phyloP scores from a whole-genome alignment of 192 early-diverging fungal species.

The Backusella psychrophila region DNA sequence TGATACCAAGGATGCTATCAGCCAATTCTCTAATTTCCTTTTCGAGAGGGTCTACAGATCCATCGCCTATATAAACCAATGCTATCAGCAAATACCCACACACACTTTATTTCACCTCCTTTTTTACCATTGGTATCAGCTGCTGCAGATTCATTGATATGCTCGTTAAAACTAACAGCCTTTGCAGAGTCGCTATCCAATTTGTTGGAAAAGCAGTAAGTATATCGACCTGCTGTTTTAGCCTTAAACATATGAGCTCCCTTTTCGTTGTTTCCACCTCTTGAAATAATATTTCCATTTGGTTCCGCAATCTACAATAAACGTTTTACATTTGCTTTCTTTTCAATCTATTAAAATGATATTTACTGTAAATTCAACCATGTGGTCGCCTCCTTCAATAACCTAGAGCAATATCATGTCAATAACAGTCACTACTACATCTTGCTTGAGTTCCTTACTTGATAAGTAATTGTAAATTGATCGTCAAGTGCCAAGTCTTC shows the following conservation, averaged over 20 bases:
- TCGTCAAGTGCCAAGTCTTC: slow-evolving; percentile 57
- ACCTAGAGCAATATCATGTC: slow-evolving; percentile 33
- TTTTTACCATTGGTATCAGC: slow-evolving; percentile 23
- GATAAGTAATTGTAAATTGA: slow-evolving; percentile 61
- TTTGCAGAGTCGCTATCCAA: slow-evolving; percentile 60
- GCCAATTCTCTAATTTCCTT: slow-evolving; percentile 63
- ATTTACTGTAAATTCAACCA: slow-evolving; percentile 68
- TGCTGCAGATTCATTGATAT: slow-evolving; percentile 39
- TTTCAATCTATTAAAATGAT: neutral
- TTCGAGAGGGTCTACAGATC: slow-evolving; percentile 60
- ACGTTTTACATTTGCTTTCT: neutral
- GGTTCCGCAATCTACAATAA: slow-evolving; percentile 47
- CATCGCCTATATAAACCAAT: slow-evolving; percentile 12
- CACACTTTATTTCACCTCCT: neutral
- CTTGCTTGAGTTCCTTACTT: slow-evolving; percentile 25
- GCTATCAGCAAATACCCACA: neutral
- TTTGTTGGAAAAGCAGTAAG: slow-evolving; percentile 77
- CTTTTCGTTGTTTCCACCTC: slow-evolving; percentile 31
- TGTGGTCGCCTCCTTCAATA: slow-evolving; percentile 59
- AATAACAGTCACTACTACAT: neutral
- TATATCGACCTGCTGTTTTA: slow-evolving; percentile 52
- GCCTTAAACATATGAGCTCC: slow-evolving; percentile 48
- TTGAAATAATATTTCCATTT: slow-evolving; percentile 32
- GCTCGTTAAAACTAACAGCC: slow-evolving; percentile 56
- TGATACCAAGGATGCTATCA: slow-evolving; percentile 56